Conservation (phyloP, 352 stramenopile species). For the Globisporangium middletonii region DNA sequence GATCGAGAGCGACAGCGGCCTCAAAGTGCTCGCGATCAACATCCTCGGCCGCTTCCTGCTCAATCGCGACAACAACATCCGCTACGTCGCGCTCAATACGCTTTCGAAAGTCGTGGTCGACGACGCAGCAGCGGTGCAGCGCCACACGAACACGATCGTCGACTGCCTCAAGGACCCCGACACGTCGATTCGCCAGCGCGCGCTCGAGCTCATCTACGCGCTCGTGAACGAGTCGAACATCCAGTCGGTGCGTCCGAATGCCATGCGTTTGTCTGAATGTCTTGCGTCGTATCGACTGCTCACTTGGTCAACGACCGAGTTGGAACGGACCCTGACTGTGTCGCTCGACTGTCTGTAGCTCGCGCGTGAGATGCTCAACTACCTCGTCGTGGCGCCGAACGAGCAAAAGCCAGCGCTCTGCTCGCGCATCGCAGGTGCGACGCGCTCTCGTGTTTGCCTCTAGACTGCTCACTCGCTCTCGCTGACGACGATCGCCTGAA, state of each 20-base stretch:
- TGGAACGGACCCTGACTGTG: neutral
- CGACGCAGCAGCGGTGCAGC: slow-evolving; percentile 93
- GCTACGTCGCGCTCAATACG: slow-evolving; percentile 99
- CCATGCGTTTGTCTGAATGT: neutral
- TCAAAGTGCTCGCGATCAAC: slow-evolving; percentile 98
- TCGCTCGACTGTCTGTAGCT: slow-evolving; percentile 40
- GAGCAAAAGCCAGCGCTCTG: slow-evolving; percentile 96
- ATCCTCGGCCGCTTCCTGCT: slow-evolving; percentile 98
- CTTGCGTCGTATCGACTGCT: neutral
- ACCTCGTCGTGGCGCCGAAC: slow-evolving; percentile 95
- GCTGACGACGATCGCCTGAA: neutral
- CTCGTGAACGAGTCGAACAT: slow-evolving; percentile 98
- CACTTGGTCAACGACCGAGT: neutral
- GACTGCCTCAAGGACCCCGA: slow-evolving; percentile 96
- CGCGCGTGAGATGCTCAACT: slow-evolving; percentile 98
- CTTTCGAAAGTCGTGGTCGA: slow-evolving; percentile 89
- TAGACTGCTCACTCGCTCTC: neutral
- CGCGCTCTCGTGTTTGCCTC: slow-evolving; percentile 3
- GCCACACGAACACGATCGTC: slow-evolving; percentile 96
- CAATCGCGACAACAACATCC: slow-evolving; percentile 99
- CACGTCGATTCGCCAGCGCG: slow-evolving; percentile 97
- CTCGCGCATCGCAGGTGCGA: slow-evolving; percentile 88
- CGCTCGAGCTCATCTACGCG: slow-evolving; percentile 98
- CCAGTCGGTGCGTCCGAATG: slow-evolving; percentile 47
- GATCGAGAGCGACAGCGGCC: slow-evolving; percentile 95